A percentile compares a stretch with the other conserved stretches of the same genome.
Evolutionary conservation across 2,329 filamentous ascomycete species (phyloP).

Genomic region (Aschersonia sp.): DNA sequence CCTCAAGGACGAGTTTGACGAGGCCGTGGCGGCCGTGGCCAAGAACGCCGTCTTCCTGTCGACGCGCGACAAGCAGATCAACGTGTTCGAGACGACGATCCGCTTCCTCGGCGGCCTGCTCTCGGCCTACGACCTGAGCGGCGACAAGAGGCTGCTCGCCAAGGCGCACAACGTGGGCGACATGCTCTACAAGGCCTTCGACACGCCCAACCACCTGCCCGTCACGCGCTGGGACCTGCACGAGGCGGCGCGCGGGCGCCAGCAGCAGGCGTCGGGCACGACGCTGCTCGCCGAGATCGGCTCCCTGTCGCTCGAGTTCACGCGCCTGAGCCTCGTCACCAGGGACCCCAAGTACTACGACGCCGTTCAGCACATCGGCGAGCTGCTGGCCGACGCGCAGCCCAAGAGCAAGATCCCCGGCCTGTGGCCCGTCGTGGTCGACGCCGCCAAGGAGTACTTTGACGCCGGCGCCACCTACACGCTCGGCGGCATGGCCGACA

Average conservation of each 20-base stretch:
- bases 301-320: constrained; percentile 58
- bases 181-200: constrained; percentile 36
- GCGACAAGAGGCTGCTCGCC: constrained; percentile 23
- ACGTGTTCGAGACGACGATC: constrained; percentile 34
- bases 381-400: constrained; percentile 51
- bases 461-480: constrained; percentile 25
- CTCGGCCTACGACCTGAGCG: constrained; percentile 33
- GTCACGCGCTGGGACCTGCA: constrained; percentile 15
- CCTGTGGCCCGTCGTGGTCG: constrained; percentile 55
- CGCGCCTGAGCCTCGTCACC: constrained; percentile 54
- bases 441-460: constrained; percentile 36
- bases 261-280: constrained; percentile 5
- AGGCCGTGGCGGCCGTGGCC: constrained; percentile 32
- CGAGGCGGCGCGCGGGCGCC: constrained; percentile 10
- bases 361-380: constrained; percentile 54
- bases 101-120: constrained; percentile 35
- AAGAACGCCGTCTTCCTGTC: constrained; percentile 34
- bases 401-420: constrained; percentile 54
- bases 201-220: constrained; percentile 36
- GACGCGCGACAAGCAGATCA: constrained; percentile 26
- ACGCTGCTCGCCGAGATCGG: constrained; percentile 46
- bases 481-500: constrained; percentile 37
- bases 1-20: constrained; percentile 38
- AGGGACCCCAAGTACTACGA: constrained; percentile 59
- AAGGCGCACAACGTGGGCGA: constrained; percentile 37